phyloP scores from a whole-genome alignment of 768 basidiomycete genomes.

The Cubamyces sp. region DNA sequence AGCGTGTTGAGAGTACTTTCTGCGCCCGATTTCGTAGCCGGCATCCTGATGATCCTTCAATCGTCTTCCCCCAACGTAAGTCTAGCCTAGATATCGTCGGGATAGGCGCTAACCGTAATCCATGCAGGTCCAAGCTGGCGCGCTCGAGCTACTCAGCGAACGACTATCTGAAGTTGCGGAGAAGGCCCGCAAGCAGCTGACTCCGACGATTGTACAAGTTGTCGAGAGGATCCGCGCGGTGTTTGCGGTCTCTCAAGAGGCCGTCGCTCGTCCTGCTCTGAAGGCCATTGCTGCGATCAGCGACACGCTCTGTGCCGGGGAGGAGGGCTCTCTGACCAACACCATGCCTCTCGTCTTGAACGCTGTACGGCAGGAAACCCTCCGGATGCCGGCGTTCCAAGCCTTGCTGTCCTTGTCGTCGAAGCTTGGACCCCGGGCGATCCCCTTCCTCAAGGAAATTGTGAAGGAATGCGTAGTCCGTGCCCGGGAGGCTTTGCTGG shows the following conservation, averaged over 20 bases:
- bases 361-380: conserved; percentile 45
- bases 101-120: too few relatives aligned
- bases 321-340: conserved; percentile 65
- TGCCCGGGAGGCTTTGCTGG: conserved; percentile 1
- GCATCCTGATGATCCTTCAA: conserved; percentile 53
- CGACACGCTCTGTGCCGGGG: conserved; percentile 58
- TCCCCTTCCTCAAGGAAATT: conserved; percentile 81
- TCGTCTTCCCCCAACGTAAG: conserved; percentile 58
- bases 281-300: conserved; percentile 63
- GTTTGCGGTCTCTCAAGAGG: conserved; percentile 46
- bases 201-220: conserved; percentile 55
- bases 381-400: conserved; percentile 49
- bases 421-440: conserved; percentile 84
- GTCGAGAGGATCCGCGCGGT: conserved; percentile 52
- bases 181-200: conserved; percentile 55
- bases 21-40: conserved; percentile 67
- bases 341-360: conserved; percentile 62
- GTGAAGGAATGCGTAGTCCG: conserved; percentile 54
- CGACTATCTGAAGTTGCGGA: conserved; percentile 65
- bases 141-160: conserved; percentile 69
- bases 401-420: conserved; percentile 65
- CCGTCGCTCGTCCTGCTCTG: conserved; percentile 53
- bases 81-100: conserved; percentile 1
- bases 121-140: conserved; percentile 63
- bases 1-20: conserved; percentile 66